Conservation (phyloP, 164 flowering plant species). For the Kalanchoe fedtschenkoi region DNA sequence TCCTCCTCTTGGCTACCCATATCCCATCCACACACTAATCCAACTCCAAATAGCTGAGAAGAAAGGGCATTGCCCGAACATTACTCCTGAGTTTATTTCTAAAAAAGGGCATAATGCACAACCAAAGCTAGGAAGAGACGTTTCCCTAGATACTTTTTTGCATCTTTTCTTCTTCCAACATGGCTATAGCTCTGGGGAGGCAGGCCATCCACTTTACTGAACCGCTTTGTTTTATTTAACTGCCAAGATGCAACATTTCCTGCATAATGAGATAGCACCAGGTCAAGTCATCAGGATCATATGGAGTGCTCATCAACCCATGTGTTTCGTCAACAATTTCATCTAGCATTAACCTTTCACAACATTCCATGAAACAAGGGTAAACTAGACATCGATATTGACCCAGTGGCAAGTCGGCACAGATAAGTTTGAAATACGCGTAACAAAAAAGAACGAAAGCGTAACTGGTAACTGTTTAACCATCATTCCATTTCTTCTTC, state of each 20-base stretch:
- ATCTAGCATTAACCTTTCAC: neutral
- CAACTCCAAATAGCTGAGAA: too few species aligned
- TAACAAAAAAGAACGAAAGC: conserved; percentile 52
- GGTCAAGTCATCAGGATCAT: neutral
- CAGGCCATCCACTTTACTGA: conserved; percentile 74
- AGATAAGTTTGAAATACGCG: conserved; percentile 15
- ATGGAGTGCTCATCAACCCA: too few species aligned
- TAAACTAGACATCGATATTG: neutral
- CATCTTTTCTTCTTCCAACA: conserved; percentile 89
- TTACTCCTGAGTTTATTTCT: too few species aligned
- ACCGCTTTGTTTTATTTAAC: conserved; percentile 82
- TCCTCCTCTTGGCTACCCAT: too few species aligned
- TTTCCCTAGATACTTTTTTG: conserved; percentile 71
- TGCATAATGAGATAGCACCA: conserved; percentile 19
- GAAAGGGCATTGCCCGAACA: too few species aligned
- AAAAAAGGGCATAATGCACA: too few species aligned
- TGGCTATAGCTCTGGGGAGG: conserved; percentile 84
- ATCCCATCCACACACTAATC: too few species aligned
- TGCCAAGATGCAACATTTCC: conserved; percentile 85
- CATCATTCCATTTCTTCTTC: conserved; percentile 99
- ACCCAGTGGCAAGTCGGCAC: neutral
- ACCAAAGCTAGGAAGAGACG: too few species aligned
- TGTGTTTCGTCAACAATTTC: too few species aligned
- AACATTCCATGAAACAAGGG: neutral
- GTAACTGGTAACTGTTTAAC: too few species aligned